Evolutionary conservation across 306 rosid species (phyloP), one percentile per base, ranked within the genome.

Genomic region (Rosa rugosa): DNA sequence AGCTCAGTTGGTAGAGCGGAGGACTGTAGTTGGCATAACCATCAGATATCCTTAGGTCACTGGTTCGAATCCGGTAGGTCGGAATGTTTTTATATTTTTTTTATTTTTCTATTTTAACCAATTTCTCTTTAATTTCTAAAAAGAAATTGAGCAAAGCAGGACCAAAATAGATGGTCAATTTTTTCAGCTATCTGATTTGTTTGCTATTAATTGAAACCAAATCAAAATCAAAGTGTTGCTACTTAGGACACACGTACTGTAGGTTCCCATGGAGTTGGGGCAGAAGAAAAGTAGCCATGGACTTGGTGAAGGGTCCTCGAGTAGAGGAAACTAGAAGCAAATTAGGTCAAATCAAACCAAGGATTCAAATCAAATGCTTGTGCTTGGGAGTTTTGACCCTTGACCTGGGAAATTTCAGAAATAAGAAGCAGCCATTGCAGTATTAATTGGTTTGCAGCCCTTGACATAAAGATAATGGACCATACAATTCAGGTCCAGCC

Each of bases 1-100:
- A 73, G 66, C 77, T 65, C 67, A 42, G 83, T 63, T 75, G 79
- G 79, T 75, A 63, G 79, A 75, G 79, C 79, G 79, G 79, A 75
- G 79, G 79, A 63, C 79, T 63, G 79, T 75, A 75, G 72, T 75
- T 45, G 71, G 71, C 0, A 3, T 0, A 14, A 8, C 70, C 71
- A 20, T 45, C 62, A 63, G 79, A 27, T 31, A 75, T 75, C 79
- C 79, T 75, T 75, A 75, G 79, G 79, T 75, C 79, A 42, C 79
- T 63, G 47, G 79, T 75, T 75, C 71, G 79, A 75, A 75, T 75
- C 71, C 71, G 79, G 79, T 42, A 75, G 60, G 79, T 62, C 71
- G 79, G 79, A 75, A 5, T 40, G 0, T 40, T 34, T 11, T 3
- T n/a, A n/a, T n/a, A n/a, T 20, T 8, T 36, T 20, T 38, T 23